Evolutionary conservation across 2,329 filamentous ascomycete species (phyloP).

Genomic region (Ceratocystis papillata): DNA sequence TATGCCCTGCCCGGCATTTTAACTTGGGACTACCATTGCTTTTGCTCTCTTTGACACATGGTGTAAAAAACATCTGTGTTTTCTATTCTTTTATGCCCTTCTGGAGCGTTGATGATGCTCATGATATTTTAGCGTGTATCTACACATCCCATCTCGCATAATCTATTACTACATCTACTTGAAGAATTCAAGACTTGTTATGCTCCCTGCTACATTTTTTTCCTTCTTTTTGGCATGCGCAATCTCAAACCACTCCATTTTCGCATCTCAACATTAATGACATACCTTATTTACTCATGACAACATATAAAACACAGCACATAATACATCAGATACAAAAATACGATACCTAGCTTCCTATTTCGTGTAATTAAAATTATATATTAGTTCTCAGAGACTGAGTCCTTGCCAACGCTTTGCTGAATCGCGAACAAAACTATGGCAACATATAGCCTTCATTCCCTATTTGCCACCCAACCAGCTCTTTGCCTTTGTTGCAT

Average conservation of each 20-base stretch:
- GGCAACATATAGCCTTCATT: neutral
- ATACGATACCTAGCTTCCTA: neutral
- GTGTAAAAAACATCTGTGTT: neutral
- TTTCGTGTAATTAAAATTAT: neutral
- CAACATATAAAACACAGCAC: slow-evolving; percentile 1
- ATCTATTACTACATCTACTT: neutral
- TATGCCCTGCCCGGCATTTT: no score
- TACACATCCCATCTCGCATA: neutral
- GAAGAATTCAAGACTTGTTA: neutral
- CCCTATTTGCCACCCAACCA: slow-evolving; percentile 65
- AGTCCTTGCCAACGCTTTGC: neutral
- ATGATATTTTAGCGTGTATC: neutral
- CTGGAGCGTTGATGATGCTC: neutral
- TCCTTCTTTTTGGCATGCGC: neutral
- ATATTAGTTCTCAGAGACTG: neutral
- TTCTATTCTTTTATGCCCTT: slow-evolving; percentile 1
- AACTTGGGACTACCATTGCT: neutral
- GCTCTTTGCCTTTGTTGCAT: slow-evolving; percentile 71
- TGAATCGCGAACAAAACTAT: neutral
- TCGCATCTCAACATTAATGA: neutral
- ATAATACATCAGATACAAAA: neutral
- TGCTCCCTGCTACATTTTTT: neutral
- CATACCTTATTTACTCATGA: neutral
- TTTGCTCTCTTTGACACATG: neutral
- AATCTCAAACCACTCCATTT: neutral